phyloP scores from a whole-genome alignment of 805 yeast species.

The Candida ipomoeae region DNA sequence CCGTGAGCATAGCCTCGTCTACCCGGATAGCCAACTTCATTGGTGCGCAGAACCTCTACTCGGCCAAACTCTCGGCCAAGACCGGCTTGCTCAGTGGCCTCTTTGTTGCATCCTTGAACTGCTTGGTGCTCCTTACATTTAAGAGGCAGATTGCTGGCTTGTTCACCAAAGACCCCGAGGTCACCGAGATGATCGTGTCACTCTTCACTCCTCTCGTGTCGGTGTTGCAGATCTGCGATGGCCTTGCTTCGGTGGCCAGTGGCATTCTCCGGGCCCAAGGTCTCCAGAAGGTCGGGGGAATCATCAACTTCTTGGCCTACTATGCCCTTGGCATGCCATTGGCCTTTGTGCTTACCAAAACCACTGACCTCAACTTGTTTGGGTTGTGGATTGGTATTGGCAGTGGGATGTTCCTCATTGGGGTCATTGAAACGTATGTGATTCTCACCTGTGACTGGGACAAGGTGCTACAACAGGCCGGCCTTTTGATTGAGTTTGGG shows the following conservation, averaged over 20 bases:
- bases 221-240: constrained; percentile 63
- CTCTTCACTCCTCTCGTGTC: constrained; percentile 61
- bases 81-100: constrained; percentile 31
- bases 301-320: constrained; percentile 64
- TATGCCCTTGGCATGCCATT: constrained; percentile 68
- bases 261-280: constrained; percentile 78
- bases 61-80: constrained; percentile 34
- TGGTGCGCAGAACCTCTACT: constrained; percentile 38
- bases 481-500: constrained; percentile 17
- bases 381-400: constrained; percentile 80
- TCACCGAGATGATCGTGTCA: constrained; percentile 46
- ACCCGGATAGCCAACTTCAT: constrained; percentile 44
- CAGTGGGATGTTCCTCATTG: constrained; percentile 55
- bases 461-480: constrained; percentile 35
- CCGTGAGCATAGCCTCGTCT: constrained; percentile 42
- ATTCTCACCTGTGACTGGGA: constrained; percentile 54
- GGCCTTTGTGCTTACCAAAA: constrained; percentile 52
- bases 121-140: constrained; percentile 43
- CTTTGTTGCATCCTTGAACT: constrained; percentile 33
- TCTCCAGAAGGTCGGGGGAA: constrained; percentile 67
- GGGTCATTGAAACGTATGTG: constrained; percentile 43
- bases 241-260: constrained; percentile 65
- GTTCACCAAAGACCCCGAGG: constrained; percentile 61
- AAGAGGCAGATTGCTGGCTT: constrained; percentile 48
- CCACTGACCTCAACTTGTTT: constrained; percentile 41